Base-by-base conservation (phyloP, 2,329 filamentous ascomycete species). In the Arthrobotrys sinensis region DNA sequence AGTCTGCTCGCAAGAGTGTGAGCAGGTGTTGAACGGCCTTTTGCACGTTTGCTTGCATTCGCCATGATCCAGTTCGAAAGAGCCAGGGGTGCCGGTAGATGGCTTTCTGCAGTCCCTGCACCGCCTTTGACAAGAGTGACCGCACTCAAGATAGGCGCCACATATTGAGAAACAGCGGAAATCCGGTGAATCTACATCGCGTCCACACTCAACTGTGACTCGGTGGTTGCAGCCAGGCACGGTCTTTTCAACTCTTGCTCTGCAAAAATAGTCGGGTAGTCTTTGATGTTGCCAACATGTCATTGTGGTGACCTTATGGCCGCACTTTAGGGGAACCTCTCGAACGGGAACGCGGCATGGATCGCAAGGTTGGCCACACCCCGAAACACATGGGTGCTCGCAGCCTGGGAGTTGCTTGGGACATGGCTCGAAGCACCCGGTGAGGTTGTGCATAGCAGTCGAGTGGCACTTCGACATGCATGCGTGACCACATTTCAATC, bases 171-270 rank as follows among this genome's bases (percentile, higher is more conserved):
- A 68, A 81, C 91, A 93, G 0, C 48, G 76, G 81, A 87, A 91
- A 0, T 57, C 24, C 0, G 81, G 28, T 0, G 76, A 52, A 0
- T 80, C 77, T 6, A 90, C 86, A 63, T 91, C 85, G 2, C 83
- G 52, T 16, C 83, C 81, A 81, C 91, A 93, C 4, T 82, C 80
- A 0, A 90, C 84, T 0, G 67, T 80, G 0, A 90, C 84, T 0
- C 67, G 81, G 81, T 93, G 91, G 0, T 83, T 81, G 81, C 91
- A 93, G 0, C 84, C 85, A 0, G 87, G 86, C 0, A 92, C 85
- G 0, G 69, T 82, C 67, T 87, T 87, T 10, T 85, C 52, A 0
- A 91, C 86, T 0, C 55, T 52, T 1, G 83, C 82, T 0, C 81
- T 66, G 83, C 91, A 93, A 0, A 43, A n/a, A 16, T 92, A 86